Evolutionary conservation across 176 grass and related monocot genomes (phyloP).

Genomic region (Hyparrhenia diplandra): DNA sequence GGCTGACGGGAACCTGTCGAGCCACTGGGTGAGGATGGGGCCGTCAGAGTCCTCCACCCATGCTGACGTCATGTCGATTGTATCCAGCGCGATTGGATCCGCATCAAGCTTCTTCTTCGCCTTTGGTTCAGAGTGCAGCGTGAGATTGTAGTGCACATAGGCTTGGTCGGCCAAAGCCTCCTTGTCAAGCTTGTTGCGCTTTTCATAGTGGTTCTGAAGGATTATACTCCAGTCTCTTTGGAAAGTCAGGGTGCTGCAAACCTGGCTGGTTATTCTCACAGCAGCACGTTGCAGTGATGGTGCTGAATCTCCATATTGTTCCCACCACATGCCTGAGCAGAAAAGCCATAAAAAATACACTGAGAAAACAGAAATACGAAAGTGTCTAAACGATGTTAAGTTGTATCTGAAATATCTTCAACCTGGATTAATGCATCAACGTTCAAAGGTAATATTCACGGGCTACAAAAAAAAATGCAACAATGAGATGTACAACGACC

Average conservation of each 20-base stretch:
- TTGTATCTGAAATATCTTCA: constrained; percentile 7
- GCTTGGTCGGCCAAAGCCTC: constrained; percentile 69
- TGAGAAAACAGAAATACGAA: neutral
- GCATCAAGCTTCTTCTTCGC: constrained; percentile 44
- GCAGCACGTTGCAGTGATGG: constrained; percentile 72
- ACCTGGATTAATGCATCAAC: neutral
- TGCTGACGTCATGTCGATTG: constrained; percentile 79
- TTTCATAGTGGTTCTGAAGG: constrained; percentile 75
- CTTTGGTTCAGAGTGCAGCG: constrained; percentile 38
- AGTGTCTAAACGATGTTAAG: neutral
- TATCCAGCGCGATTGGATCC: constrained; percentile 59
- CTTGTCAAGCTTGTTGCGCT: constrained; percentile 77
- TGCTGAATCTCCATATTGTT: constrained; percentile 85
- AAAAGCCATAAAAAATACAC: constrained; percentile 4
- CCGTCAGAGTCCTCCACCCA: constrained; percentile 88
- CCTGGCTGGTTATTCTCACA: constrained; percentile 91
- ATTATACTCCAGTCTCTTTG: constrained; percentile 76
- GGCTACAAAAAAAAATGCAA: neutral
- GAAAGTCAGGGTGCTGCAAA: constrained; percentile 75
- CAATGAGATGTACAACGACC: neutral
- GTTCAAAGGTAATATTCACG: neutral
- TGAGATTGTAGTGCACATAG: constrained; percentile 88
- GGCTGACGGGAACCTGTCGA: constrained; percentile 67
- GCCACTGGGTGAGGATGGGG: constrained; percentile 70
- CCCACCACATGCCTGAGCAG: constrained; percentile 79